phyloP scores from a whole-genome alignment of 192 early-diverging fungal species.

The Bifiguratus adelaidae region DNA sequence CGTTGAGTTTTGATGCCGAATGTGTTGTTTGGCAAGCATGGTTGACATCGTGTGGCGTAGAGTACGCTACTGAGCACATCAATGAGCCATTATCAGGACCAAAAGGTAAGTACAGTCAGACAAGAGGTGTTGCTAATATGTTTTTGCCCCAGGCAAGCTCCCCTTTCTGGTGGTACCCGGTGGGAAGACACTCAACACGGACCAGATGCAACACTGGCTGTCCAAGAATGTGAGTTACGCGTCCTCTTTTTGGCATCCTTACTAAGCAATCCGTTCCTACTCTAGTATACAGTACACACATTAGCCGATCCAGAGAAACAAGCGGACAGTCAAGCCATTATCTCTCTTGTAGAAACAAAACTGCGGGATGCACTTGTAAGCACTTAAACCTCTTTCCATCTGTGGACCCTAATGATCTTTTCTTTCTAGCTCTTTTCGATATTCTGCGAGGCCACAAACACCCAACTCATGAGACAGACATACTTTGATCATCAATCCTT shows the following conservation, averaged over 20 bases:
- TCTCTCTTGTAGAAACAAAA: slow-evolving; percentile 34
- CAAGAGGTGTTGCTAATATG: neutral
- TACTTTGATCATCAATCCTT: slow-evolving; percentile 24
- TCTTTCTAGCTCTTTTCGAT: slow-evolving; percentile 22
- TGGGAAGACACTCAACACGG: slow-evolving; percentile 27
- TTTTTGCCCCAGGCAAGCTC: slow-evolving; percentile 26
- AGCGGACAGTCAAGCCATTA: slow-evolving; percentile 31
- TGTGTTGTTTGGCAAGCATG: slow-evolving; percentile 42
- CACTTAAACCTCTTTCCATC: neutral
- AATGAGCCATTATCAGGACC: slow-evolving; percentile 47
- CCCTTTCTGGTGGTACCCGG: slow-evolving; percentile 34
- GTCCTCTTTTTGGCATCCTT: neutral
- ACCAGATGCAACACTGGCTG: slow-evolving; percentile 37
- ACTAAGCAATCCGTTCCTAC: neutral
- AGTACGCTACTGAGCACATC: slow-evolving; percentile 25
- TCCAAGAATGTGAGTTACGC: slow-evolving; percentile 22
- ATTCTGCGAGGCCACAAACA: slow-evolving; percentile 28
- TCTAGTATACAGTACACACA: slow-evolving; percentile 6
- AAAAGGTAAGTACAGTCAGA: slow-evolving; percentile 19
- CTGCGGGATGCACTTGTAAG: slow-evolving; percentile 43
- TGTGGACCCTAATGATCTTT: neutral
- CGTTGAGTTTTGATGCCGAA: slow-evolving; percentile 36
- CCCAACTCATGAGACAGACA: slow-evolving; percentile 4
- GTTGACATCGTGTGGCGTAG: slow-evolving; percentile 30
- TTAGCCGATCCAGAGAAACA: slow-evolving; percentile 13